Percentiles rank a stretch among this genome's conserved stretches.
These are phyloP conservation scores for Calonectria pteridis DNA, from an alignment of 2,329 filamentous ascomycete species.

Conservation along the genomic window DNA sequence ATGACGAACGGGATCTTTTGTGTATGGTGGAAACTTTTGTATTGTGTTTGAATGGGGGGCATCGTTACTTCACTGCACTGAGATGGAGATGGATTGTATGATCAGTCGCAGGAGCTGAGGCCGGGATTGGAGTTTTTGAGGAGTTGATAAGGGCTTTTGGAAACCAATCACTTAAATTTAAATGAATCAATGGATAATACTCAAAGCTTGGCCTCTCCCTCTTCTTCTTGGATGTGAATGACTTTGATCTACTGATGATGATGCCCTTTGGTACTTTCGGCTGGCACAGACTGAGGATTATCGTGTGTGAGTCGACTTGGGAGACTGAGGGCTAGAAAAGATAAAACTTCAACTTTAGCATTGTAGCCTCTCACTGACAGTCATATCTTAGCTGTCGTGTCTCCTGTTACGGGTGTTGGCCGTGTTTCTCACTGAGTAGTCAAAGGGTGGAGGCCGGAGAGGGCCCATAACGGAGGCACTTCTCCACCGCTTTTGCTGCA, in stretches of 20 bases:
- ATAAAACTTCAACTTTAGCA: not conserved
- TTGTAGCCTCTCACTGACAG: not conserved
- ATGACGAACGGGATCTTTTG: not conserved
- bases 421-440: not conserved
- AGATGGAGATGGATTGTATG: not conserved
- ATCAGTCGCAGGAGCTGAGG: not conserved
- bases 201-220: not conserved
- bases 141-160: not conserved
- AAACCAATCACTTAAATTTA: not conserved
- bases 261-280: not conserved
- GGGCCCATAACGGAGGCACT: too few relatives aligned
- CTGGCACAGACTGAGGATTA: not conserved
- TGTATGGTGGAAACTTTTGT: not conserved
- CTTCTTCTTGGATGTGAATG: not conserved
- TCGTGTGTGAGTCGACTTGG: not conserved
- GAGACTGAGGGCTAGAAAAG: not conserved
- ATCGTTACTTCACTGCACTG: not conserved
- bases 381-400: not conserved
- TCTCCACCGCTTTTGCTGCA: too few relatives aligned
- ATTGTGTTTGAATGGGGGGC: not conserved
- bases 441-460: not conserved
- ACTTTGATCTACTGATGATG: not conserved
- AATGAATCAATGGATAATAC: conserved; percentile 11
- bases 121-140: conserved; percentile 1
- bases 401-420: not conserved